Conservation (phyloP, 257 asterid species). For the Fraxinus quadrangulata region DNA sequence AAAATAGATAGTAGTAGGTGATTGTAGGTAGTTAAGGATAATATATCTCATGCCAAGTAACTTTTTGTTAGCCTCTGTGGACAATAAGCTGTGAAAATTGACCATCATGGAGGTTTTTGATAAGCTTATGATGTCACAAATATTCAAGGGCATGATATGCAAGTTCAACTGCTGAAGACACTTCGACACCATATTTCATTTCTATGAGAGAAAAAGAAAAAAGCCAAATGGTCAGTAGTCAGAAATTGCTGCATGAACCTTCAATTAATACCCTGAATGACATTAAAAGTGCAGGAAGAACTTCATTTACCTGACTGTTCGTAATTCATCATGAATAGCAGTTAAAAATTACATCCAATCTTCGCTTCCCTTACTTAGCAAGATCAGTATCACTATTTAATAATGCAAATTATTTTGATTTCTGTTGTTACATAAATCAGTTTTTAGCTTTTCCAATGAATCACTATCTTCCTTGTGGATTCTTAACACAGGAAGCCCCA, state of each 20-base stretch:
- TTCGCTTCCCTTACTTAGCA: neutral
- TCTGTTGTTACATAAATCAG: neutral
- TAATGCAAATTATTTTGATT: neutral
- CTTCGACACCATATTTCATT: neutral
- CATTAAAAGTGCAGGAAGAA: neutral
- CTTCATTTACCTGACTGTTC: neutral
- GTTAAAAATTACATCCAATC: neutral
- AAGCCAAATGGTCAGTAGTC: neutral
- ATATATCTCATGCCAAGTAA: neutral
- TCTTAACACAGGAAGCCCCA: constrained; percentile 73
- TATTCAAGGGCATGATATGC: neutral
- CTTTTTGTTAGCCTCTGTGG: neutral
- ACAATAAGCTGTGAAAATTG: neutral
- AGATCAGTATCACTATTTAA: neutral
- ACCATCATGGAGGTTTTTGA: neutral
- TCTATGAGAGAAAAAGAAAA: neutral
- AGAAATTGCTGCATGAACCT: too few species aligned
- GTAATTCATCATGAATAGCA: neutral
- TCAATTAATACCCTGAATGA: neutral
- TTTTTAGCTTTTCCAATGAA: neutral
- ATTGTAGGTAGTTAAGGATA: too few species aligned
- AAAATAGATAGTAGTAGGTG: too few species aligned
- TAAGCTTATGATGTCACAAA: neutral
- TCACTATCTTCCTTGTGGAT: constrained; percentile 12
- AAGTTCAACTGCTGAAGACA: neutral